phyloP scores from a whole-genome alignment of 2,329 filamentous ascomycete genomes.

The Emergomyces pasteurianus region DNA sequence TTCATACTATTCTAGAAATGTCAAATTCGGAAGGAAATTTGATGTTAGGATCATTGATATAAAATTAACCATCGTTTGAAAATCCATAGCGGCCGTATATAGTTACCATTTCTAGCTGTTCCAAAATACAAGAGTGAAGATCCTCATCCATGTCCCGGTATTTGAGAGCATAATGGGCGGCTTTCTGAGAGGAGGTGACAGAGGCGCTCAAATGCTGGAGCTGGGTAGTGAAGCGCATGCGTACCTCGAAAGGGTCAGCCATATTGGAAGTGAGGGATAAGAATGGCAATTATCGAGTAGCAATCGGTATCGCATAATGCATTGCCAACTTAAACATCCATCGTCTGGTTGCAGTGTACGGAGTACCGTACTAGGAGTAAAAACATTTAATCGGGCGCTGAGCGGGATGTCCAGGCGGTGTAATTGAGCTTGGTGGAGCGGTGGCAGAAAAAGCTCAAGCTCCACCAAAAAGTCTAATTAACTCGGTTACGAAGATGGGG shows the following conservation, averaged over 20 bases:
- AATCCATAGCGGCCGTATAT: background rate
- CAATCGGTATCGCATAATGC: background rate
- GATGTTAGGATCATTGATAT: background rate
- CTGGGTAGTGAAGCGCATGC: conserved; percentile 88
- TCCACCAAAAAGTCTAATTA: background rate
- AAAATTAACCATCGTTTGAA: background rate
- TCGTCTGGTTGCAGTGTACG: background rate
- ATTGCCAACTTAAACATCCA: background rate
- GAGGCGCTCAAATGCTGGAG: conserved; percentile 86
- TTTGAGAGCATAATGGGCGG: conserved; percentile 87
- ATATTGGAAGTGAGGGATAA: conserved; percentile 36
- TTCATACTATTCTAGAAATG: conserved; percentile 93
- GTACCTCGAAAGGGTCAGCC: conserved; percentile 92
- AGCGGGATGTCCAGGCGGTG: background rate
- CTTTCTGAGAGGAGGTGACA: conserved; percentile 78
- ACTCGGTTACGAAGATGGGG: background rate
- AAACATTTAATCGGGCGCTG: background rate
- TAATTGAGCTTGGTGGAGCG: background rate
- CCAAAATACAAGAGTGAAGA: conserved; percentile 89
- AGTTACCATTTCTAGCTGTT: conserved; percentile 73
- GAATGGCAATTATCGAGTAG: background rate
- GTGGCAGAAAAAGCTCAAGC: background rate
- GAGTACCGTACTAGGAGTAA: no score
- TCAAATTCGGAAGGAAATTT: no score
- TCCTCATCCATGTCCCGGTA: conserved; percentile 94